These are phyloP conservation scores for Chalciporus chontae DNA, from an alignment of 768 basidiomycete species.

Conservation along the genomic window DNA sequence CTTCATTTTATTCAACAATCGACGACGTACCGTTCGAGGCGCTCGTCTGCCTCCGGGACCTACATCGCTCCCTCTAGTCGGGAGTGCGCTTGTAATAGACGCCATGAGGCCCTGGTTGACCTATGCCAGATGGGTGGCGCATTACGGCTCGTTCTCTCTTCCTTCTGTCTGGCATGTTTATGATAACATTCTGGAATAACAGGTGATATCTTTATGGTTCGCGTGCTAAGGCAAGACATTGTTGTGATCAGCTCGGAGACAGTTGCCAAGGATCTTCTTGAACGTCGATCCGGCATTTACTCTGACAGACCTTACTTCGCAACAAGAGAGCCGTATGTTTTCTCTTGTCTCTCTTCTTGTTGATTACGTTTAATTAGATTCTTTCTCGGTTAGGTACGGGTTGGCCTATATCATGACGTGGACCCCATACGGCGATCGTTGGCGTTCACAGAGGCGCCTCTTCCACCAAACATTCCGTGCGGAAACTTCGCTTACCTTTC, in stretches of 20 bases:
- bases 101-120: conserved; percentile 14
- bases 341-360: not conserved
- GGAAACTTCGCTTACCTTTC: conserved; percentile 11
- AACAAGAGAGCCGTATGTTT: not conserved
- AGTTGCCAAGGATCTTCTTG: not conserved
- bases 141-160: not conserved
- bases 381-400: conserved; percentile 12
- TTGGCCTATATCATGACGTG: conserved; percentile 19
- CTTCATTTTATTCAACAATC: not conserved
- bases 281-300: not conserved
- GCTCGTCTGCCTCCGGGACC: conserved; percentile 17
- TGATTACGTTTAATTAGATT: not conserved
- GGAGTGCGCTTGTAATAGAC: conserved; percentile 16
- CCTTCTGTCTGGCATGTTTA: not conserved
- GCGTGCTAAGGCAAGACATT: not conserved
- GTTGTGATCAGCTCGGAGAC: not conserved
- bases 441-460: conserved; percentile 21
- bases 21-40: not conserved
- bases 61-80: conserved; percentile 14
- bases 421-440: conserved; percentile 18
- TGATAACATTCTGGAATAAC: not conserved
- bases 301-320: conserved; percentile 3
- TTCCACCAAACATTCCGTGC: conserved; percentile 24
- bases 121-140: not conserved
- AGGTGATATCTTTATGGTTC: conserved; percentile 1